Evolutionary conservation across 345 rosid genomes (phyloP).

Genomic region (Bruguiera gymnorhiza): DNA sequence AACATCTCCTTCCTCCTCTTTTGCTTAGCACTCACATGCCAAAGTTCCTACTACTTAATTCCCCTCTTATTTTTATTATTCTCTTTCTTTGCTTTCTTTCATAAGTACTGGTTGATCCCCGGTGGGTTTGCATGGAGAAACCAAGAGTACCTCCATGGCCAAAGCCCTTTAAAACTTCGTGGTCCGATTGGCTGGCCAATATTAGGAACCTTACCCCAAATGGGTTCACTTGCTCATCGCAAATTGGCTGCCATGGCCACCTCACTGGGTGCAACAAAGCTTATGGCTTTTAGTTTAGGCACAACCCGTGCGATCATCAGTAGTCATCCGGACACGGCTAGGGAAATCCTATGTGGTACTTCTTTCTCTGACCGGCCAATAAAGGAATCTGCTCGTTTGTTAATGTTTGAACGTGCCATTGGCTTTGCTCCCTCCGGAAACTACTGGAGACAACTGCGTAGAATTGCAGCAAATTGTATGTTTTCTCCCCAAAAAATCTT

Average conservation of each 20-base stretch:
- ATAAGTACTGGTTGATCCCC: constrained; percentile 44
- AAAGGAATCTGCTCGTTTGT: constrained; percentile 47
- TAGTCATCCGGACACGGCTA: constrained; percentile 59
- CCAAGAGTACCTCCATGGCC: constrained; percentile 6
- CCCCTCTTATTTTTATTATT: constrained; percentile 23
- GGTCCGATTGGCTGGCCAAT: constrained; percentile 62
- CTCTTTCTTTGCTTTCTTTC: constrained; percentile 21
- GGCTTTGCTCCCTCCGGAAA: constrained; percentile 60
- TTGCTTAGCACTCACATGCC: constrained; percentile 6
- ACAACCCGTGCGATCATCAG: constrained; percentile 47
- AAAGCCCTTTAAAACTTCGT: constrained; percentile 21
- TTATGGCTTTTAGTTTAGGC: constrained; percentile 64
- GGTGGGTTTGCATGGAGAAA: constrained; percentile 76
- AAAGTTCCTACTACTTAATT: constrained; percentile 26
- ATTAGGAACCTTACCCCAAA: constrained; percentile 43
- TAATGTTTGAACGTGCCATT: constrained; percentile 71
- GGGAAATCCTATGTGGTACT: constrained; percentile 48
- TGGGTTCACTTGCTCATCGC: constrained; percentile 63
- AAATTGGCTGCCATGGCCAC: constrained; percentile 47
- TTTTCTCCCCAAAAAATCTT: constrained; percentile 52
- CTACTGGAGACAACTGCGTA: constrained; percentile 55
- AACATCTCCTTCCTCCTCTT: constrained; percentile 19
- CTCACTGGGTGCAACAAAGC: constrained; percentile 38
- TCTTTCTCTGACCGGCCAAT: constrained; percentile 59
- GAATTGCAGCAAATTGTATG: constrained; percentile 49